A percentile compares a stretch with the other conserved stretches of the same genome.
These are phyloP conservation scores for Phytophthora tentaculata DNA, from an alignment of 352 stramenopile genomes.

Conservation along the genomic window DNA sequence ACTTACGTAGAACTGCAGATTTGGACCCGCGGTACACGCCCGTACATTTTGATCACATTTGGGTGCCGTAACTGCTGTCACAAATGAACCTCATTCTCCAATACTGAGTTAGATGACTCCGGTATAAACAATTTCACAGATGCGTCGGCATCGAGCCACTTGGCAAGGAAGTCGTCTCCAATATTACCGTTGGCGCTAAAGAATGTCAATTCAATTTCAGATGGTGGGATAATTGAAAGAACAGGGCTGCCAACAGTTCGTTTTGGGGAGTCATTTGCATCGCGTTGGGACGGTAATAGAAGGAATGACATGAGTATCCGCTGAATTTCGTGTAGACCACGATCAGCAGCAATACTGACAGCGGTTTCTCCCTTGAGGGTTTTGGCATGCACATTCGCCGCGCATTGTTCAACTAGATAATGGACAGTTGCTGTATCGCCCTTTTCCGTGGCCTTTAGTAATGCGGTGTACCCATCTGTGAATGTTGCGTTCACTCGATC, in stretches of 20 bases:
- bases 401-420: background rate
- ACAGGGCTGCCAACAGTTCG: background rate
- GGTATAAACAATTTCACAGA: constrained; percentile 17
- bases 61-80: constrained; percentile 26
- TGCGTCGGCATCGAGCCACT: constrained; percentile 24
- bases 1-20: constrained; percentile 21
- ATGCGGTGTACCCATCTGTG: too few relatives aligned
- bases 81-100: constrained; percentile 9
- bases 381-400: background rate
- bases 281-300: too few relatives aligned
- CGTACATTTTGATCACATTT: constrained; percentile 34
- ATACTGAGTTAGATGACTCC: background rate
- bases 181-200: background rate
- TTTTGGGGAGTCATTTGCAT: too few relatives aligned
- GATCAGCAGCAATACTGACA: background rate
- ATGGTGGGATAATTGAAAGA: background rate
- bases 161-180: constrained; percentile 16
- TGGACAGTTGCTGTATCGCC: too few relatives aligned
- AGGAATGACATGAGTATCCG: background rate
- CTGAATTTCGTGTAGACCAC: background rate
- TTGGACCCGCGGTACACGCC: constrained; percentile 11
- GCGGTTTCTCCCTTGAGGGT: background rate
- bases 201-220: constrained; percentile 13
- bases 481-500: too few relatives aligned
- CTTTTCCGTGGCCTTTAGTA: too few relatives aligned